A percentile compares a stretch with the other conserved stretches of the same genome.
phyloP scores from a whole-genome alignment of 257 asterid genomes.

The Nicotiana attenuata region DNA sequence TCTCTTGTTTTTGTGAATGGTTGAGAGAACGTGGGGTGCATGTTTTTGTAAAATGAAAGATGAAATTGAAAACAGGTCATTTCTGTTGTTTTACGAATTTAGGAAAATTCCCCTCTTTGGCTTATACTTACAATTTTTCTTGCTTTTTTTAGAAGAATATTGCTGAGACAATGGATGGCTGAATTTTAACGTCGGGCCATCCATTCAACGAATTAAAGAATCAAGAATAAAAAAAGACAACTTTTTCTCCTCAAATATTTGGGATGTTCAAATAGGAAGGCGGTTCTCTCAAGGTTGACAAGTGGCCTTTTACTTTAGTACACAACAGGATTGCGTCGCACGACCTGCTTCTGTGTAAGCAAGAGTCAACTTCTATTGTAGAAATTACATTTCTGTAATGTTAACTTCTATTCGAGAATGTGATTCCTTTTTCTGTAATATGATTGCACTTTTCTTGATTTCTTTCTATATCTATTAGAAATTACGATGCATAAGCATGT shows the following conservation, averaged over 20 bases:
- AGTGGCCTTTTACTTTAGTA: neutral
- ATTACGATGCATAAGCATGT: too few species aligned
- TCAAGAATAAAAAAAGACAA: too few species aligned
- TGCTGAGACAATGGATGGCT: neutral
- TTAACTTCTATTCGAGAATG: too few species aligned
- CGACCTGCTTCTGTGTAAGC: neutral
- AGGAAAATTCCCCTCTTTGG: neutral
- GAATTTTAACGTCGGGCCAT: neutral
- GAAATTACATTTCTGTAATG: too few species aligned
- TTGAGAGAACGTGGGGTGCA: slow-evolving; percentile 31
- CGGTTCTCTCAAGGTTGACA: neutral
- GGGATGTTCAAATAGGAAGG: neutral
- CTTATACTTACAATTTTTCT: neutral
- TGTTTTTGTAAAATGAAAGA: slow-evolving; percentile 11
- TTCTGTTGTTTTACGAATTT: neutral
- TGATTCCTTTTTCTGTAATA: too few species aligned
- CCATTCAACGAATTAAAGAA: too few species aligned
- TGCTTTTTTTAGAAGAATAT: neutral
- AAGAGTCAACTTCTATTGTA: neutral
- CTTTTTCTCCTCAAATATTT: neutral
- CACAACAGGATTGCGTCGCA: neutral
- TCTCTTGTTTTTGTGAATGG: slow-evolving; percentile 18
- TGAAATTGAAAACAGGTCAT: slow-evolving; percentile 15
- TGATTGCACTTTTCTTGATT: too few species aligned
- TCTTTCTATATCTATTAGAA: too few species aligned